These are phyloP conservation scores for Phaeosphaeriaceae sp. DNA, from an alignment of 2,329 filamentous ascomycete species.

Conservation along the genomic window DNA sequence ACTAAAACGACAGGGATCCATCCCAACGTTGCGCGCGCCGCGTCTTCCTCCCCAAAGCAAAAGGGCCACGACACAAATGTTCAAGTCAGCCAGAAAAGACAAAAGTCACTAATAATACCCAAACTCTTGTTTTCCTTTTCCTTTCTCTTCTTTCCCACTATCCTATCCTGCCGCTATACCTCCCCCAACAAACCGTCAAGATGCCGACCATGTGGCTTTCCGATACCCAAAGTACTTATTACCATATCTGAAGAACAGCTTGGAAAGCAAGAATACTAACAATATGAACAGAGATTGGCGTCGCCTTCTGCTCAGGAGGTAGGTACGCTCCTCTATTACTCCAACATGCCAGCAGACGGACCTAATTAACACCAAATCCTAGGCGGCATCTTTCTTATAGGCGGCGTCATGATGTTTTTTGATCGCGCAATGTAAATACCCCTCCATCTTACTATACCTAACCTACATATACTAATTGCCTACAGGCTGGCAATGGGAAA, in stretches of 20 bases:
- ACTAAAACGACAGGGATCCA: slow-evolving; percentile 16
- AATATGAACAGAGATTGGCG: slow-evolving; percentile 96
- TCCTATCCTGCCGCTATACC: neutral
- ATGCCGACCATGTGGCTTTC: slow-evolving; percentile 95
- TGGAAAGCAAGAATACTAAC: too few species aligned
- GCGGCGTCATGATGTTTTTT: slow-evolving; percentile 96
- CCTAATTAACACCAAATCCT: slow-evolving; percentile 18
- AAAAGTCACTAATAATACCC: too few species aligned
- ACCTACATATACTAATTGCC: slow-evolving; percentile 9
- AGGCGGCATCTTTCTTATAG: slow-evolving; percentile 95
- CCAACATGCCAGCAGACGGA: slow-evolving; percentile 4
- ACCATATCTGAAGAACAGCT: too few species aligned
- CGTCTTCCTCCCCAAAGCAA: slow-evolving; percentile 21
- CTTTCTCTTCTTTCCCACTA: neutral
- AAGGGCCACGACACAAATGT: slow-evolving; percentile 42
- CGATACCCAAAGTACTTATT: slow-evolving; percentile 92
- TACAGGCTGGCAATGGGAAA: slow-evolving; percentile 95
- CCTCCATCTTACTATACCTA: neutral
- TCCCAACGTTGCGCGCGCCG: slow-evolving; percentile 13
- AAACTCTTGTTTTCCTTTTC: neutral
- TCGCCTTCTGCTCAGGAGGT: slow-evolving; percentile 98
- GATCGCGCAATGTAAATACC: slow-evolving; percentile 83
- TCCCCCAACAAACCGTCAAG: slow-evolving; percentile 21
- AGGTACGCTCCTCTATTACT: slow-evolving; percentile 56
- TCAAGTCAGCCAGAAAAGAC: neutral